phyloP scores from a whole-genome alignment of 306 rosid genomes.

The Alnus glutinosa region DNA sequence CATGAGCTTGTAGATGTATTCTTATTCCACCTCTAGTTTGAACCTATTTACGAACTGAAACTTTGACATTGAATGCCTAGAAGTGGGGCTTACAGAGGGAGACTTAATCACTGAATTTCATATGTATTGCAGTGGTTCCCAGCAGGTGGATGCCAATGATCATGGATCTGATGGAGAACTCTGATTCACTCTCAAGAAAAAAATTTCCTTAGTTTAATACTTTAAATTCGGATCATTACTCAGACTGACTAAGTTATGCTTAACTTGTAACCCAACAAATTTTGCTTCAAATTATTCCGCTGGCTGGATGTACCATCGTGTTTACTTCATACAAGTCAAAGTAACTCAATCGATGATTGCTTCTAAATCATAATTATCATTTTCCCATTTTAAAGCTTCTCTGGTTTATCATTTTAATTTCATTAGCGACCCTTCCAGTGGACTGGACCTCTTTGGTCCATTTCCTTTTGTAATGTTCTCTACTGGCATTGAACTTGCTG shows the following conservation, averaged over 20 bases:
- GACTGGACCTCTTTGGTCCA: no score
- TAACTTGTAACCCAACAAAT: not conserved
- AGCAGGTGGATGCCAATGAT: slow-evolving; percentile 26
- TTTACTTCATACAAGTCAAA: not conserved
- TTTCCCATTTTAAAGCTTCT: not conserved
- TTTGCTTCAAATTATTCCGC: not conserved
- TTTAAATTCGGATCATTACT: not conserved
- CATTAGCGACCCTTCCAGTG: no score
- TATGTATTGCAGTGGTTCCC: slow-evolving; percentile 46
- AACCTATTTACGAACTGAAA: not conserved
- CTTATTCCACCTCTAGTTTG: not conserved
- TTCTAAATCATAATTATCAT: not conserved
- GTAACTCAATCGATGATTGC: not conserved
- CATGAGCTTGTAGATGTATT: not conserved
- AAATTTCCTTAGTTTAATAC: not conserved
- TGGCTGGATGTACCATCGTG: not conserved
- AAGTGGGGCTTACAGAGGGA: not conserved
- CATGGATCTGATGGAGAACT: slow-evolving; percentile 57
- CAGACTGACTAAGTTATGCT: not conserved
- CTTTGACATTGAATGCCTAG: not conserved
- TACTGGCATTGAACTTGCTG: no score
- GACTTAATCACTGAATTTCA: not conserved
- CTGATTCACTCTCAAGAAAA: slow-evolving; percentile 25
- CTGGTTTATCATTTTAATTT: not conserved
- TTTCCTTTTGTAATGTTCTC: no score